Evolutionary conservation across 805 yeast genomes (phyloP), one percentile per base, ranked within the genome.

Genomic region (Candida germanica): DNA sequence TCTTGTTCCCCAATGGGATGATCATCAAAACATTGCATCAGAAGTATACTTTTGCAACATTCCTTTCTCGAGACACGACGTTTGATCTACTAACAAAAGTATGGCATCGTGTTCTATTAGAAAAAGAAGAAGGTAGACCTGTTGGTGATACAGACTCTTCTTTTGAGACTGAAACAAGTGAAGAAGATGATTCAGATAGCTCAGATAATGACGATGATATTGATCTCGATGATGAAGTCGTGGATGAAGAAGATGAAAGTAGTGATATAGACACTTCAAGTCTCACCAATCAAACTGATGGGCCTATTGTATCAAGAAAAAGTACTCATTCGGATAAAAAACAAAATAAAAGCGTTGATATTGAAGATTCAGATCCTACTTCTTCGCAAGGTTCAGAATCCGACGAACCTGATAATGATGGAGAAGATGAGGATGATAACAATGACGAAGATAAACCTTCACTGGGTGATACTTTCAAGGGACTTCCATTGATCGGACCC

Each of bases 1-100:
- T 78, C 0, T 62, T 83, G 11, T 79, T 83, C 42, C 87, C 87
- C 5, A 83, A 82, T 50, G 87, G 84, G 1, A 72, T 83, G 43
- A 69, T 72, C 29, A 70, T 83, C 15, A 71, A 75, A 38, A 82
- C 88, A 1, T 58, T 79, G 31, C 84, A 81, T 48, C 75, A 73
- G 17, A 76, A 72, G 47, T 78, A 75, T 51, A 68, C 71, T 0
- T 83, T 83, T 64, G 87, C 87, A 0, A 73, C 83, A 1, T 76
- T 83, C 42, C 61, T 80, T 18, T 64, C 79, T 3, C 66, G 89
- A 46, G 89, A 83, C 55, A 39, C 65, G 1, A 62, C 77, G 0
- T 73, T 64, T 47, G 66, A 63, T 35, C 54, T 76, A 23, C 71
- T 85, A 34, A 67, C 76, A 4, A 73, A 69, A 32, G 74, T 81